phyloP scores from a whole-genome alignment of 345 rosid species.

The Sonneratia alba region DNA sequence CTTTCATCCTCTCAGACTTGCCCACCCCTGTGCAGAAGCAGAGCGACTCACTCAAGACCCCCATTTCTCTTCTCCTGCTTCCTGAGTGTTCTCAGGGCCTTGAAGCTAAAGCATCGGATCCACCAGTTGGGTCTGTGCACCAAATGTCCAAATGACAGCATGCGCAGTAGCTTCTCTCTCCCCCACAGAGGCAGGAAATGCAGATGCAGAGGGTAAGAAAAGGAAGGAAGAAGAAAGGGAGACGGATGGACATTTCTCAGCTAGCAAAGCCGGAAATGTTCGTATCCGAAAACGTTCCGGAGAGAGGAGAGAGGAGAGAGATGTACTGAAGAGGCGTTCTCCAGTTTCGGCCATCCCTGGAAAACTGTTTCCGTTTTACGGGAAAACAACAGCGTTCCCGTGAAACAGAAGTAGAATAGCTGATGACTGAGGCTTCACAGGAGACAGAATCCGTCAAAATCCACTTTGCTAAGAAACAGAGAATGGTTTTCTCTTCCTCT shows the following conservation, averaged over 20 bases:
- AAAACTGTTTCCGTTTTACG: background rate
- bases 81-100: background rate
- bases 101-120: background rate
- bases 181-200: background rate
- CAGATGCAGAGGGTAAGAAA: too few relatives aligned
- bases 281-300: background rate
- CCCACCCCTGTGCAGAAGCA: conserved; percentile 92
- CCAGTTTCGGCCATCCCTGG: background rate
- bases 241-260: background rate
- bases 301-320: background rate
- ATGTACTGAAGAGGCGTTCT: background rate
- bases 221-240: background rate
- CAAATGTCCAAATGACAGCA: background rate
- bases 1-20: conserved; percentile 81
- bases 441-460: too few relatives aligned
- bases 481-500: too few relatives aligned
- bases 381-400: background rate
- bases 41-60: conserved; percentile 63
- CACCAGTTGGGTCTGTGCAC: background rate
- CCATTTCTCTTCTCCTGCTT: conserved; percentile 31
- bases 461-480: too few relatives aligned
- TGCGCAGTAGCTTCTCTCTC: background rate
- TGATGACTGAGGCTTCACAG: background rate
- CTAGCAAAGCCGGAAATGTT: background rate
- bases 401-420: background rate